Base-by-base conservation (phyloP, 78 protist species). In the Diacronema lutheri region DNA sequence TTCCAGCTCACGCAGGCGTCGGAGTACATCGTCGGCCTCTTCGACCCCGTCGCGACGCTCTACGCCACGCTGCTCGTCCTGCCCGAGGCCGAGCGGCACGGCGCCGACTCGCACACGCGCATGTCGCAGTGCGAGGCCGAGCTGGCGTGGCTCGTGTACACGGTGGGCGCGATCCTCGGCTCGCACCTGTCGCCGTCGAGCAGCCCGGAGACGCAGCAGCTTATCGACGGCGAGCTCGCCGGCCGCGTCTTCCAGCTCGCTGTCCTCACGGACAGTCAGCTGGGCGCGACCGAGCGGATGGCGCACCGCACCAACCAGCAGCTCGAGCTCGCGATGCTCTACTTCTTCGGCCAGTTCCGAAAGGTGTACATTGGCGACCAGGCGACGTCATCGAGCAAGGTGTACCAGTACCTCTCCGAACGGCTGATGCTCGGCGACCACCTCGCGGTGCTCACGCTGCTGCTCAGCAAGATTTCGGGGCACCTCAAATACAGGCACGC, bases 111-210 rank as follows among this genome's bases (percentile, higher is more conserved):
- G 46, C 33, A 1, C 5, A 7, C 4, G 58, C 55, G 57, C 12
- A n/a, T 71, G 21, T 0, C 58, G 58, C 58, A 71, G 79, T 29
- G 81, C 65, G 81, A 73, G 38, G 81, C 73, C 21, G 72, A 76
- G 41, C 65, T 85, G 6, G 55, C 89, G n/a, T 85, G 89, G 89
- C 76, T 85, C 38, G 84, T 85, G 3, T 85, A 85, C 77, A 41
- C 76, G 55, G 31, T 41, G 46, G 40, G 66, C 29, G 31, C 66
- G 44, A 40, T 85, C 50, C 46, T 85, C 25, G 89, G 89, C 55
- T 71, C 79, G 35, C 79, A 71, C 35, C 58, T 37, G 37, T 26
- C 79, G 21, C 79, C 79, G 10, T 29, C 12, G 37, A 21, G 58
- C 58, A 71, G 41, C 79, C 14, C 79, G 58, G 79, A 71, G 58